Evolutionary conservation across 2,329 filamentous ascomycete genomes (phyloP).

Genomic region (Geosmithia morbida): DNA sequence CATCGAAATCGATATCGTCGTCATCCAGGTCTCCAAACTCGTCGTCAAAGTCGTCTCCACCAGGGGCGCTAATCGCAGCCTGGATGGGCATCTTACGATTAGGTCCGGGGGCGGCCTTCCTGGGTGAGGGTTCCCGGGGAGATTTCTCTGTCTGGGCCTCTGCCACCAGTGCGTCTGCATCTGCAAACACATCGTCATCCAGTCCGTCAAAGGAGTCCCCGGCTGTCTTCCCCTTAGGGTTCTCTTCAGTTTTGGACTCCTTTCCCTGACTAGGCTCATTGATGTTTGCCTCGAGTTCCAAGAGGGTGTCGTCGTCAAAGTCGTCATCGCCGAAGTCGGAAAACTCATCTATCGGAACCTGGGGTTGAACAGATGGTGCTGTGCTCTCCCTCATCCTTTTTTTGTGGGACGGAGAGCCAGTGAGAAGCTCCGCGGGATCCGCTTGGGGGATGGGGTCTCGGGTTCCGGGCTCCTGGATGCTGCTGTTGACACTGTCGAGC

Average conservation of each 20-base stretch:
- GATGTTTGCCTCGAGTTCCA: constrained; percentile 34
- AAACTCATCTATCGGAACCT: not conserved
- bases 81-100: not conserved
- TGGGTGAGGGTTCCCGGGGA: not conserved
- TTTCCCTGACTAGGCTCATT: constrained; percentile 10
- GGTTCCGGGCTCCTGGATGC: constrained; percentile 28
- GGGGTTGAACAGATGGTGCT: not conserved
- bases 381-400: constrained; percentile 13
- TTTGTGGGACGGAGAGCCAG: constrained; percentile 27
- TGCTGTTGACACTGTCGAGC: constrained; percentile 48
- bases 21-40: constrained; percentile 33
- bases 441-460: constrained; percentile 11
- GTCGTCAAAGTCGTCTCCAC: constrained; percentile 7
- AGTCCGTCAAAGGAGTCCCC: constrained; percentile 45
- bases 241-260: constrained; percentile 4
- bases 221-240: constrained; percentile 11
- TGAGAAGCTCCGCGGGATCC: constrained; percentile 7
- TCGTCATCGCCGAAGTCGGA: constrained; percentile 47
- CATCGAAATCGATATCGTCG: constrained; percentile 68
- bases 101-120: not conserved
- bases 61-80: not conserved
- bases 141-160: not conserved
- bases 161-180: constrained; percentile 11
- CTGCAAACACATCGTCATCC: constrained; percentile 47
- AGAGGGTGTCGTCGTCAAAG: constrained; percentile 44